These are phyloP conservation scores for Penicillium nordicum DNA, from an alignment of 2,329 filamentous ascomycete species.

Conservation along the genomic window DNA sequence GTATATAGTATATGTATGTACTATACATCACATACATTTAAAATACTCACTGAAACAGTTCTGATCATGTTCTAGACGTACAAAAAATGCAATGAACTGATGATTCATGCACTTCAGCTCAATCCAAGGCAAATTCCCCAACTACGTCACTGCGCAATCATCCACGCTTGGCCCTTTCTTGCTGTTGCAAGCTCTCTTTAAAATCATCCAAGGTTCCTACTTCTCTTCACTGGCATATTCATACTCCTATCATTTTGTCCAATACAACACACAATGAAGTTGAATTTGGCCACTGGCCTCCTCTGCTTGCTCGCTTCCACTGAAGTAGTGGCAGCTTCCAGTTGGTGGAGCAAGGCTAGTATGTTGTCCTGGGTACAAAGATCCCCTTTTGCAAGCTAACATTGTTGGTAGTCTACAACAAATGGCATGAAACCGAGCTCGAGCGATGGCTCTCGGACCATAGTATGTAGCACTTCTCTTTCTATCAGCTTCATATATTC, in stretches of 20 bases:
- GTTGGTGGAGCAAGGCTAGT: conserved; percentile 86
- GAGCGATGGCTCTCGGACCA: conserved; percentile 95
- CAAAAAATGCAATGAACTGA: conserved; percentile 8
- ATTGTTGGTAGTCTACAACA: conserved; percentile 74
- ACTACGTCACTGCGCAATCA: conserved; percentile 37
- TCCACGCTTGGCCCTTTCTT: conserved; percentile 14
- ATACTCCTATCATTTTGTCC: not conserved
- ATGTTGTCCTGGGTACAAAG: conserved; percentile 39
- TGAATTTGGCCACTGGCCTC: conserved; percentile 65
- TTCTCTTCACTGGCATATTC: conserved; percentile 1
- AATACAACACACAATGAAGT: conserved; percentile 63
- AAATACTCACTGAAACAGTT: not conserved
- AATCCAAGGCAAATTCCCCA: conserved; percentile 20
- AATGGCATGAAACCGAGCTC: conserved; percentile 97
- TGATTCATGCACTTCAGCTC: conserved; percentile 23
- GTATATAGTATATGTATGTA: not conserved
- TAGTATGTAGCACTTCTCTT: conserved; percentile 34
- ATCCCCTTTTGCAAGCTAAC: not conserved
- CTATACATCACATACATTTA: not conserved
- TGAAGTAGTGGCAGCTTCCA: conserved; percentile 67
- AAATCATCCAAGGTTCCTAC: not conserved
- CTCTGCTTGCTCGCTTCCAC: conserved; percentile 66
- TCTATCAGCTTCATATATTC: conserved; percentile 1
- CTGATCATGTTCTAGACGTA: not conserved
- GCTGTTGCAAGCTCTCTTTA: conserved; percentile 9